Base-by-base conservation (phyloP, 345 rosid species). In the Microthlaspi erraticum region DNA sequence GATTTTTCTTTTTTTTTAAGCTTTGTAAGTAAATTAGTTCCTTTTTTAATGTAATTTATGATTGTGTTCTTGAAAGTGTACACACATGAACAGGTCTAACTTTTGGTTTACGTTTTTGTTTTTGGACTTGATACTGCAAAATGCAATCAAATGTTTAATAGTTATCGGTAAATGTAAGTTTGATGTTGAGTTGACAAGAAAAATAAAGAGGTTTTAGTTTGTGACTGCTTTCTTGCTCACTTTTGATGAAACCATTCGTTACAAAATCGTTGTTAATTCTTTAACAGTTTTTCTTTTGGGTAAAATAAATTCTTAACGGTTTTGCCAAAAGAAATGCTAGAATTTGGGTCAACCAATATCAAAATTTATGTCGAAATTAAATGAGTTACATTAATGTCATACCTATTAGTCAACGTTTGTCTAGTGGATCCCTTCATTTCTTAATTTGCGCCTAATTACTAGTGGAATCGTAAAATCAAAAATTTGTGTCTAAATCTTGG, bases 21-120 rank as follows among this genome's bases (percentile, higher is more conserved):
- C 54, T 19, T 7, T 52, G 61, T 75, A 55, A 7, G 54, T 58
- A 39, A 39, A 38, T 31, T 66, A 66, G 67, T 44, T 54, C 14
- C n/a, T 3, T 32, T 52, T 60, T 57, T 53, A 34, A 67, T 66
- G 67, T 66, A 60, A 51, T 66, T 42, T 65, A 63, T 72, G 64
- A 20, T 17, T 55, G 41, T 64, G 42, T 64, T 68, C 43, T 39
- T 68, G 2, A 31, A 14, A 11, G 53, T 60, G 55, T 62, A n/a
- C n/a, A 61, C 64, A 53, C 70, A 63, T 36, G 51, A 43, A 44
- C 19, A 36, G 19, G 63, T 39, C 36, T 54, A 33, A 14, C 6
- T 46, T 66, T 44, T 19, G 17, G 17, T 37, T 50, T 60, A 12
- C 10, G 6, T 38, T 17, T 55, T 29, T 39, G 12, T 14, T 32